Percentiles rank a stretch among this genome's conserved stretches.
Conservation (phyloP, 1,284 basidiomycete species). For the Rhizopogon hawkerae region DNA sequence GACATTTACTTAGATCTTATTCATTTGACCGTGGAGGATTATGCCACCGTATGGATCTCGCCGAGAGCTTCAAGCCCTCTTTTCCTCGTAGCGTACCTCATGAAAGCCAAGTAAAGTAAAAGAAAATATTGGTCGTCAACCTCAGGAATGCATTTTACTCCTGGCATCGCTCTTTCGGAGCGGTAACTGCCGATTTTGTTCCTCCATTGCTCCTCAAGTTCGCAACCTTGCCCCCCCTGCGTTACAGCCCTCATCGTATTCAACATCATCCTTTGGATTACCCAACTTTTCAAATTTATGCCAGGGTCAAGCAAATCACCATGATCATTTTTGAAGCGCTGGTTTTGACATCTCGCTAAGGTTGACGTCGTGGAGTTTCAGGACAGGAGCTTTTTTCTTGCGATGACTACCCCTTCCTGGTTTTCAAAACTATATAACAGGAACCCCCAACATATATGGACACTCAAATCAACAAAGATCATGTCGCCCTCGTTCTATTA, state of each 20-base stretch:
- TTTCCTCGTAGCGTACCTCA: conserved; percentile 11
- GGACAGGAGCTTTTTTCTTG: conserved; percentile 8
- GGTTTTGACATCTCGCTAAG: conserved; percentile 11
- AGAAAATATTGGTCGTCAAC: conserved; percentile 10
- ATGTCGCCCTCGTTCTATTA: conserved; percentile 36
- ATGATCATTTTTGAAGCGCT: conserved; percentile 16
- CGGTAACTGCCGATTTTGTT: conserved; percentile 16
- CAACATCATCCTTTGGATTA: conserved; percentile 6
- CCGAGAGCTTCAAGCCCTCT: neutral
- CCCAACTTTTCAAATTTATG: conserved; percentile 17
- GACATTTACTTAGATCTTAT: neutral
- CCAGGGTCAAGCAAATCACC: conserved; percentile 24
- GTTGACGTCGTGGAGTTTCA: conserved; percentile 8
- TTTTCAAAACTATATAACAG: conserved; percentile 26
- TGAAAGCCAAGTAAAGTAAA: conserved; percentile 16
- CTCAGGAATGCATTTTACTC: conserved; percentile 7
- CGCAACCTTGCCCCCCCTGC: conserved; percentile 7
- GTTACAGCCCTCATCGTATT: conserved; percentile 2
- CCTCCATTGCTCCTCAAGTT: neutral
- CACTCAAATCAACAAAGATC: conserved; percentile 8
- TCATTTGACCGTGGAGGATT: neutral
- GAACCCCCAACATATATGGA: conserved; percentile 14
- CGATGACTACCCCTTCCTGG: conserved; percentile 24
- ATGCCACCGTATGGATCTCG: neutral
- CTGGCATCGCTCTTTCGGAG: conserved; percentile 8